Base-by-base conservation (phyloP, 257 asterid genomes). In the Petunia secreta region DNA sequence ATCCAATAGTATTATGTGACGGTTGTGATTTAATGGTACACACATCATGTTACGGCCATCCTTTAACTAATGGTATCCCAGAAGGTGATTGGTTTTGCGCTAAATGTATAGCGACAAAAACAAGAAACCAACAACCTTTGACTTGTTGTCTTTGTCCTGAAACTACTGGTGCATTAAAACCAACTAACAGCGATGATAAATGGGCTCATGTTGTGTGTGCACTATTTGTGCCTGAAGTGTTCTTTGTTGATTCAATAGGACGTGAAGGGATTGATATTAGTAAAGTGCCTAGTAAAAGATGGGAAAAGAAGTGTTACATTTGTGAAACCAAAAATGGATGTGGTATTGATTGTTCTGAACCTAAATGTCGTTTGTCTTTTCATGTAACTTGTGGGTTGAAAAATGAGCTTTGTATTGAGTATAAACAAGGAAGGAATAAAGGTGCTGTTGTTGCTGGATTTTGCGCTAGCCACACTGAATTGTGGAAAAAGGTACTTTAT, bases 181-280 rank as follows among this genome's bases (percentile, higher is more conserved):
- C 89, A 41, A 93, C 97, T 2, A 16, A 11, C 25, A 87, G 80
- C 5, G 94, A 90, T 25, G 93, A 93, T 40, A 80, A 86, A 65
- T 94, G 98, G 98, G 98, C 98, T 5, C 98, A 94, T 80, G 53
- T 94, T 74, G 93, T 92, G 50, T 94, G 98, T 60, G 92, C 98
- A 5, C 58, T 88, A 0, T 84, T 81, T 66, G 96, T 95, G 43
- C 99, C 98, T n/a, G 99, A 95, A 78, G 98, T 90, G 81, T 95
- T 88, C 73, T 95, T 93, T 57, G 55, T 36, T 2, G 94, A 95
- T 4, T 77, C 97, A 0, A 88, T 84, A 43, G 93, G 92, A 0
- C 85, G 96, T 71, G 89, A 89, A 78, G 97, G 97, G 1, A 93
- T 93, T 62, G 90, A 92, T 74, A 88, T 92, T 43, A 80, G 86